These are phyloP conservation scores for Apiospora kogelbergensis DNA, from an alignment of 2,329 filamentous ascomycete genomes.

Conservation along the genomic window DNA sequence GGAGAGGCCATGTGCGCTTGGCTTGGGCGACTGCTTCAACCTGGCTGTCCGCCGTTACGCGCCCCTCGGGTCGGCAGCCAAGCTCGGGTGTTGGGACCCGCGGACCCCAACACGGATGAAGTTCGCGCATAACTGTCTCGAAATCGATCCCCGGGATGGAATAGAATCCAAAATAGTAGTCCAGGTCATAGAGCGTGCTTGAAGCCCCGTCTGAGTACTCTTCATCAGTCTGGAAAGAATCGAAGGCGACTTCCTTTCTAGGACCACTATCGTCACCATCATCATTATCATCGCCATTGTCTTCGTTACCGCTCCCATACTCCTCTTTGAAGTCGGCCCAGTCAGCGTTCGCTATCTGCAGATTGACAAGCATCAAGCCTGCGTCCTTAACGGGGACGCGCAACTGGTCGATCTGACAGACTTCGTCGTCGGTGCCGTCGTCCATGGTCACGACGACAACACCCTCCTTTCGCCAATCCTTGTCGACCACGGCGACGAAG, in stretches of 20 bases:
- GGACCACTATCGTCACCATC: too few relatives aligned
- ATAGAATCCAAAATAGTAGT: background rate
- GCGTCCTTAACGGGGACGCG: background rate
- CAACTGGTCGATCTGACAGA: constrained; percentile 4
- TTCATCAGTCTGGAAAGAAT: background rate
- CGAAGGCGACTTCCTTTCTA: too few relatives aligned
- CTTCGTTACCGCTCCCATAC: background rate
- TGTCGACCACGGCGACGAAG: constrained; percentile 3
- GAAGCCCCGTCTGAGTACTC: constrained; percentile 2
- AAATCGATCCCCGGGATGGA: background rate
- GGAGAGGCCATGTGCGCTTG: background rate
- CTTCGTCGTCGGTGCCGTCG: background rate
- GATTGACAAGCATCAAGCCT: background rate
- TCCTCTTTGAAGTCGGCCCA: background rate
- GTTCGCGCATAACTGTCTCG: background rate
- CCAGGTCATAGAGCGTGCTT: background rate
- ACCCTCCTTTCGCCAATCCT: background rate
- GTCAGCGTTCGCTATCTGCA: constrained; percentile 1
- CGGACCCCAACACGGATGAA: background rate
- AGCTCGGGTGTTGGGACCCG: background rate
- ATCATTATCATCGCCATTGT: background rate
- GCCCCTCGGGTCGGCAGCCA: background rate
- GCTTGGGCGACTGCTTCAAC: background rate
- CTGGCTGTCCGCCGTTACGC: background rate
- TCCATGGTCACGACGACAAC: background rate